phyloP scores from a whole-genome alignment of 495 filamentous ascomycete genomes.

The Neurospora pannonica region DNA sequence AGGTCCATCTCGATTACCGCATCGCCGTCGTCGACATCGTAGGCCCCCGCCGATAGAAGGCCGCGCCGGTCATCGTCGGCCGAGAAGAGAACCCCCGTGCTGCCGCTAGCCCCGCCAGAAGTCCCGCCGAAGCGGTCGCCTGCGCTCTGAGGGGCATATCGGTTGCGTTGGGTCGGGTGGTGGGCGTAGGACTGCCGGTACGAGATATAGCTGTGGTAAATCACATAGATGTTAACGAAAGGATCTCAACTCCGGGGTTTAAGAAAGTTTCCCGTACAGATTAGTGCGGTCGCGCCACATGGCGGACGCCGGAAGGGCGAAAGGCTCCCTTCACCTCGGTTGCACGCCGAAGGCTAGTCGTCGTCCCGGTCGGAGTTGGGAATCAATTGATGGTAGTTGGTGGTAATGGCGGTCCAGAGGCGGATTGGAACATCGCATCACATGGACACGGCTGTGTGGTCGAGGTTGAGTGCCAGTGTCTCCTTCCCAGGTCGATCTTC shows the following conservation, averaged over 20 bases:
- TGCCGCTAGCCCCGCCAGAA: constrained; percentile 26
- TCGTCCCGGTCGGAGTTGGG: background rate
- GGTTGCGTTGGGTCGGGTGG: constrained; percentile 78
- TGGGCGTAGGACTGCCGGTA: constrained; percentile 98
- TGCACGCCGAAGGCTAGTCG: background rate
- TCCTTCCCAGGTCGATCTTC: background rate
- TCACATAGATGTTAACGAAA: background rate
- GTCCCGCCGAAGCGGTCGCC: constrained; percentile 63
- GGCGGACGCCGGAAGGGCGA: constrained; percentile 43
- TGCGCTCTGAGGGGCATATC: constrained; percentile 46
- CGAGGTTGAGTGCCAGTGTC: background rate
- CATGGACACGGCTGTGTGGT: constrained; percentile 5
- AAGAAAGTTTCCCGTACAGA: constrained; percentile 47
- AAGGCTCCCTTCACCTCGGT: constrained; percentile 27
- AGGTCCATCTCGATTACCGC: constrained; percentile 98
- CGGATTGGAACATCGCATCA: constrained; percentile 17
- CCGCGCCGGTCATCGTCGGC: constrained; percentile 67
- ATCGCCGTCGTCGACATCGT: constrained; percentile 79
- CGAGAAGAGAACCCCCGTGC: constrained; percentile 27
- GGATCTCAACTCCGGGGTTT: background rate
- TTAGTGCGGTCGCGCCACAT: constrained; percentile 99
- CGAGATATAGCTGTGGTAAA: constrained; percentile 70
- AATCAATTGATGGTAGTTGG: background rate
- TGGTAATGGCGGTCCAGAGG: constrained; percentile 8
- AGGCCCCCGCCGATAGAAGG: constrained; percentile 68